A percentile compares a stretch with the other conserved stretches of the same genome.
Evolutionary conservation across 345 rosid genomes (phyloP).

Genomic region (Gossypium australe): DNA sequence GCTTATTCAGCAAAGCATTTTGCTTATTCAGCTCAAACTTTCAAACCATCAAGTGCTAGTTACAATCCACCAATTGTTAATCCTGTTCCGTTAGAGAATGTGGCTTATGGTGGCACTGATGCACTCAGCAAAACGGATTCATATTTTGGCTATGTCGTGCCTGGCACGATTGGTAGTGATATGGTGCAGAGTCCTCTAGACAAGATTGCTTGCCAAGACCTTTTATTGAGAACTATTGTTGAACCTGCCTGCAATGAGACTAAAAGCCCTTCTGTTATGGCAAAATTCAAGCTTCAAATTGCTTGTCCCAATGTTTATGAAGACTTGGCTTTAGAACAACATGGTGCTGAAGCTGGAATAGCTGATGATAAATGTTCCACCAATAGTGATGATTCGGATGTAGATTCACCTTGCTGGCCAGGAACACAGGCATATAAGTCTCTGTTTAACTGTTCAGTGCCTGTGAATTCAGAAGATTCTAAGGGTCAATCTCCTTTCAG

Average conservation of each 20-base stretch:
- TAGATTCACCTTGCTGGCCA: constrained; percentile 70
- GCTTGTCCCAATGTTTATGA: constrained; percentile 10
- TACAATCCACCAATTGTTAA: constrained; percentile 7
- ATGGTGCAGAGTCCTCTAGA: constrained; percentile 2
- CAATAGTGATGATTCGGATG: constrained; percentile 35
- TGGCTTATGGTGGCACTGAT: constrained; percentile 6
- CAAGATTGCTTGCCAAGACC: constrained; percentile 12
- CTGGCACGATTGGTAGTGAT: background rate
- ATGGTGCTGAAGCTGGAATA: constrained; percentile 17
- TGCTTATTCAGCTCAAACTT: constrained; percentile 8
- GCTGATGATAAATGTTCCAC: constrained; percentile 19
- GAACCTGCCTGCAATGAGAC: constrained; percentile 6
- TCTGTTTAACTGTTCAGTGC: constrained; percentile 2
- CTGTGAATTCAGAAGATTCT: constrained; percentile 13
- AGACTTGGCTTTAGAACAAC: constrained; percentile 19
- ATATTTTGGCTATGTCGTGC: background rate
- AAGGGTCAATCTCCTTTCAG: constrained; percentile 13
- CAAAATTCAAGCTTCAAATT: constrained; percentile 17
- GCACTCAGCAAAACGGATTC: constrained; percentile 2
- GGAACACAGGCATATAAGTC: constrained; percentile 28
- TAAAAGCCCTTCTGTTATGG: background rate
- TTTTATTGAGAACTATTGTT: background rate
- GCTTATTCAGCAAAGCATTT: constrained; percentile 6
- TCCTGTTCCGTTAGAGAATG: constrained; percentile 3
- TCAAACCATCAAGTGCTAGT: constrained; percentile 12